These are phyloP conservation scores for Paramecium pentaurelia DNA, from an alignment of 73 alveolate genomes.

Conservation along the genomic window DNA sequence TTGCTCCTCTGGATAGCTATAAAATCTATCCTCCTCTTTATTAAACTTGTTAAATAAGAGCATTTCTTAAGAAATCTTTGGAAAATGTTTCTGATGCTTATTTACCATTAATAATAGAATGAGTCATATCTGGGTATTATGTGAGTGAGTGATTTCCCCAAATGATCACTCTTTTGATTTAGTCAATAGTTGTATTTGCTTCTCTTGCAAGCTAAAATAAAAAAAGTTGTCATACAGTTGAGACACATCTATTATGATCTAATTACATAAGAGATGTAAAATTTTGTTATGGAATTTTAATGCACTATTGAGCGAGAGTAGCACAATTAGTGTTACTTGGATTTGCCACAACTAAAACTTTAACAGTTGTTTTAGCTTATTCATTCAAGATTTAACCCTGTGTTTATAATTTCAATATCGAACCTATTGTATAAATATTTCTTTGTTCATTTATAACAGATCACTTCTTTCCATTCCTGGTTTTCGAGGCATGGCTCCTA, in stretches of 20 bases:
- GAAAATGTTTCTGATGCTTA: slow-evolving; percentile 42
- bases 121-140: slow-evolving; percentile 66
- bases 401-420: slow-evolving; percentile 57
- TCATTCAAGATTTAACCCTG: slow-evolving; percentile 83
- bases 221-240: neutral
- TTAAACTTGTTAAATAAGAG: slow-evolving; percentile 76
- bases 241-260: slow-evolving; percentile 81
- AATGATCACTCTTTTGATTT: slow-evolving; percentile 48
- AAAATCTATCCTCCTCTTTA: slow-evolving; percentile 86
- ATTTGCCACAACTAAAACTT: slow-evolving; percentile 88
- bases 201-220: slow-evolving; percentile 48
- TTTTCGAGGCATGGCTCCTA: slow-evolving; percentile 87
- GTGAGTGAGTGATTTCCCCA: slow-evolving; percentile 67
- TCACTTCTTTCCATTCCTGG: slow-evolving; percentile 94
- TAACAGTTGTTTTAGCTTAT: slow-evolving; percentile 77
- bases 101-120: slow-evolving; percentile 57
- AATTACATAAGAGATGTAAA: slow-evolving; percentile 76
- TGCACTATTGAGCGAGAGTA: slow-evolving; percentile 70
- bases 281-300: slow-evolving; percentile 78
- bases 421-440: slow-evolving; percentile 80
- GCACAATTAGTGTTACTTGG: slow-evolving; percentile 92
- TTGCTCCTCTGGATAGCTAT: slow-evolving; percentile 65
- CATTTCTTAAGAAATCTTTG: slow-evolving; percentile 64
- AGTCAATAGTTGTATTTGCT: slow-evolving; percentile 39
- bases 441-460: slow-evolving; percentile 74